These are phyloP conservation scores for Metschnikowia anglica DNA, from an alignment of 805 yeast genomes.

Conservation along the genomic window DNA sequence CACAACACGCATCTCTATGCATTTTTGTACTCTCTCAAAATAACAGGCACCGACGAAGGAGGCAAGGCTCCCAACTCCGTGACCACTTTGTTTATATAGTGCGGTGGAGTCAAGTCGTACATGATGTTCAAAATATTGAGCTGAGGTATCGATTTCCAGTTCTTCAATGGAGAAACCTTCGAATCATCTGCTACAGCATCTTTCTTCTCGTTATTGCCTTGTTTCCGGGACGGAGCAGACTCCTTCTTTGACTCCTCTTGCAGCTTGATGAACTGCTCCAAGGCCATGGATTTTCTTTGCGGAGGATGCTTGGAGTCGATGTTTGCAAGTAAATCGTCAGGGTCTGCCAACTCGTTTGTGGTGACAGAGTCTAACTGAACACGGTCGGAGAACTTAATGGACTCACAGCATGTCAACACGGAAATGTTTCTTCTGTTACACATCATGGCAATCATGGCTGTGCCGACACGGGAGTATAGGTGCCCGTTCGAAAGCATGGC, in stretches of 20 bases:
- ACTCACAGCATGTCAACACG: constrained; percentile 92
- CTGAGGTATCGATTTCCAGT: constrained; percentile 63
- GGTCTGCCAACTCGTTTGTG: constrained; percentile 83
- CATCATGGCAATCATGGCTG: constrained; percentile 90
- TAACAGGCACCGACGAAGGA: constrained; percentile 97
- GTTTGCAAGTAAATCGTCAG: constrained; percentile 60
- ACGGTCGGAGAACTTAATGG: constrained; percentile 89
- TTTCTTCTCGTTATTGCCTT: constrained; percentile 26
- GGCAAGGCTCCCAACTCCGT: constrained; percentile 97
- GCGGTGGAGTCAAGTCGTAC: constrained; percentile 94
- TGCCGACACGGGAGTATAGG: constrained; percentile 89
- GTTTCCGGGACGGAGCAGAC: constrained; percentile 27
- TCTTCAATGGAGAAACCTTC: constrained; percentile 44
- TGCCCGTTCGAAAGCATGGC: constrained; percentile 95
- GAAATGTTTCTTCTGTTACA: constrained; percentile 88
- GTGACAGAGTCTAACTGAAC: constrained; percentile 97
- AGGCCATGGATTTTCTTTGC: constrained; percentile 57
- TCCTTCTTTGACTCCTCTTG: constrained; percentile 37
- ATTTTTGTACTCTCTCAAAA: constrained; percentile 84
- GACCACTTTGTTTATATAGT: constrained; percentile 87
- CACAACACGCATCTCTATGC: constrained; percentile 17
- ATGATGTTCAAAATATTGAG: constrained; percentile 78
- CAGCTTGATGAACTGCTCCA: constrained; percentile 58
- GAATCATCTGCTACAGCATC: constrained; percentile 17
- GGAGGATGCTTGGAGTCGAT: constrained; percentile 53